Evolutionary conservation across 257 asterid genomes (phyloP), one percentile per base, ranked within the genome.

Genomic region (Solanum ahanhuiri): DNA sequence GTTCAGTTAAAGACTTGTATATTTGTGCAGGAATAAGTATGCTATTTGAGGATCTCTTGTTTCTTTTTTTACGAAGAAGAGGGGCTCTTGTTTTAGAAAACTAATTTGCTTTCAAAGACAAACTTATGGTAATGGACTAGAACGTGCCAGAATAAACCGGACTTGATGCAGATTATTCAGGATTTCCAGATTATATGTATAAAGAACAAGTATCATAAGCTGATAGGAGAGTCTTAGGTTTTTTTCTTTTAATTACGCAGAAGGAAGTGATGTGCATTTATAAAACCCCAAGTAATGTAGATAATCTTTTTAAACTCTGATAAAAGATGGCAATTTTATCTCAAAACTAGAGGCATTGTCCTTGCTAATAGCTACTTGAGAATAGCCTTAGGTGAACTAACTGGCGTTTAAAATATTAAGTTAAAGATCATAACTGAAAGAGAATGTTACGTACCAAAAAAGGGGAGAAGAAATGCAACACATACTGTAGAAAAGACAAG

Each of bases 381-480:
- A 67, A 45, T 4, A 45, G 87, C 45, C n/a, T 20, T 6, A 34
- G 22, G 35, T 33, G 22, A 85, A 25, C 30, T 85, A 54, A 85
- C 23, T 43, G 64, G 11, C 4, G 10, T 9, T 48, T 72, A 25
- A 76, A 45, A 23, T 23, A 51, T 57, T 14, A 60, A 87, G 34
- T 25, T 35, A 67, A 45, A 60, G 67, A 73, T 45, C n/a, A 22
- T 30, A 39, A 43, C 7, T 22, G 72, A 85, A 23, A 51, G 71
- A 71, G 60, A 31, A 70, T 35, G 60, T 84, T 25, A 43, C 91
- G 25, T 93, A 95, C 98, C 93, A 23, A 94, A 95, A 90, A 94
- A 95, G 86, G 98, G 98, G 87, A 95, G 86, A 87, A 90, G n/a
- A 54, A 94, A 94, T 0, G 98, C 98, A 10, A 95, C 90, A 71